Base-by-base conservation (phyloP, 345 rosid species). In the Aegle marmelos region DNA sequence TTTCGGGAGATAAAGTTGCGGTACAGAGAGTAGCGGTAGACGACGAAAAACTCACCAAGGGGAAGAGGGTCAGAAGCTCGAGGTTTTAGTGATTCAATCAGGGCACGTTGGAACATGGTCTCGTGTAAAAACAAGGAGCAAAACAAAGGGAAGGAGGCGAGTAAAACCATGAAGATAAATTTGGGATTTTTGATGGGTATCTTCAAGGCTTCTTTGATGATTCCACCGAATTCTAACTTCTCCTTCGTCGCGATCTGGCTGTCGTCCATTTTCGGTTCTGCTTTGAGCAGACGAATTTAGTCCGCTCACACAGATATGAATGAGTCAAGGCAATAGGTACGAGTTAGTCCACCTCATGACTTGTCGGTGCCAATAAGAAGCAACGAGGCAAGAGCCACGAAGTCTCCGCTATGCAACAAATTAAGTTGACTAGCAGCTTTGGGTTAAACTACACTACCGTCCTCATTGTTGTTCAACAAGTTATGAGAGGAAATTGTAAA, bases 91-190 rank as follows among this genome's bases (percentile, higher is more conserved):
- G 78, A 56, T 17, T 74, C 61, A 37, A 62, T 70, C 54, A 88
- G 1, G 0, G 81, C 36, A n/a, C 75, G 66, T 7, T 79, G 85
- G 36, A 84, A 79, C 16, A 74, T 45, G 24, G 69, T 34, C 63
- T 88, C 82, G 5, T 73, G 80, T 75, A 74, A 72, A 45, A 80
- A 21, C 70, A 78, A 79, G 82, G 77, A 71, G 83, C 65, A 84
- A 37, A 88, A 77, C 30, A 79, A 71, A 54, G 90, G 88, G 19
- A 84, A 36, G 67, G 82, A 68, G n/a, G 76, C 50, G 48, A 85
- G 34, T 61, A 82, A 31, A 34, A 56, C 74, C 72, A 81, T 72
- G 68, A 85, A 48, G 77, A 80, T 9, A 57, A 85, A 73, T 25
- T 56, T 74, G 64, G 73, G 31, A 64, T 76, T 79, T 75, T 66